Percentiles rank a stretch among this genome's conserved stretches.
Evolutionary conservation across 2,329 filamentous ascomycete species (phyloP).

Genomic region (Thermothelomyces thermophilus): DNA sequence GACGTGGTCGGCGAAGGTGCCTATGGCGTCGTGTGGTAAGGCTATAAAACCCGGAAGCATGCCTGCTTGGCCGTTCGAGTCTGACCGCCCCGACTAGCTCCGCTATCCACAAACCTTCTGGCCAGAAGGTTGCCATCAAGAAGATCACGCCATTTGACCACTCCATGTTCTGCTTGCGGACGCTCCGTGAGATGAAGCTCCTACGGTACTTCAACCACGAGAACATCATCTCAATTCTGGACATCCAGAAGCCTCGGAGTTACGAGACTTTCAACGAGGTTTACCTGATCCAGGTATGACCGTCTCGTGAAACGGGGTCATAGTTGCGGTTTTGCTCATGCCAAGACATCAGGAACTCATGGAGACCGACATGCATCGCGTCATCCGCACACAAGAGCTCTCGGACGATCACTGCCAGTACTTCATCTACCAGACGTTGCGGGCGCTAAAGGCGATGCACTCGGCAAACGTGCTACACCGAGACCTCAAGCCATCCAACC

Average conservation of each 20-base stretch:
- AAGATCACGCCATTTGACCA: constrained; percentile 99
- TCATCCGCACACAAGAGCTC: constrained; percentile 96
- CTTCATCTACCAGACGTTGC: constrained; percentile 99
- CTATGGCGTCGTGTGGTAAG: constrained; percentile 96
- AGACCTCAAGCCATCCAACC: constrained; percentile 94
- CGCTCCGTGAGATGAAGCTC: constrained; percentile 97
- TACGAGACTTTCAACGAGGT: constrained; percentile 97
- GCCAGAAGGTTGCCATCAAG: constrained; percentile 99
- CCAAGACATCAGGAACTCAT: constrained; percentile 70
- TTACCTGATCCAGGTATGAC: constrained; percentile 86
- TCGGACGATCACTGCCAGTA: constrained; percentile 99
- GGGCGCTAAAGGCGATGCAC: constrained; percentile 98
- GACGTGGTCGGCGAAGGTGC: constrained; percentile 98
- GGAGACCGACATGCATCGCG: constrained; percentile 99
- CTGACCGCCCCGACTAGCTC: constrained; percentile 54
- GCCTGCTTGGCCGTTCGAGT: background rate
- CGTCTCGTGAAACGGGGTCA: background rate
- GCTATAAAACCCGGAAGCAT: constrained; percentile 13
- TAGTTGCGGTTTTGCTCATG: constrained; percentile 17
- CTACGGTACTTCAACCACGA: constrained; percentile 99
- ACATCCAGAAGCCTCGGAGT: constrained; percentile 95
- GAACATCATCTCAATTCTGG: constrained; percentile 98
- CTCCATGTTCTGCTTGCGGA: constrained; percentile 96
- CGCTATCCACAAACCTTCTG: constrained; percentile 93
- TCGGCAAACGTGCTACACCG: constrained; percentile 96